Percentiles rank a stretch among this genome's conserved stretches.
These are phyloP conservation scores for Aureobasidium sp. DNA, from an alignment of 2,329 filamentous ascomycete genomes.

Conservation along the genomic window DNA sequence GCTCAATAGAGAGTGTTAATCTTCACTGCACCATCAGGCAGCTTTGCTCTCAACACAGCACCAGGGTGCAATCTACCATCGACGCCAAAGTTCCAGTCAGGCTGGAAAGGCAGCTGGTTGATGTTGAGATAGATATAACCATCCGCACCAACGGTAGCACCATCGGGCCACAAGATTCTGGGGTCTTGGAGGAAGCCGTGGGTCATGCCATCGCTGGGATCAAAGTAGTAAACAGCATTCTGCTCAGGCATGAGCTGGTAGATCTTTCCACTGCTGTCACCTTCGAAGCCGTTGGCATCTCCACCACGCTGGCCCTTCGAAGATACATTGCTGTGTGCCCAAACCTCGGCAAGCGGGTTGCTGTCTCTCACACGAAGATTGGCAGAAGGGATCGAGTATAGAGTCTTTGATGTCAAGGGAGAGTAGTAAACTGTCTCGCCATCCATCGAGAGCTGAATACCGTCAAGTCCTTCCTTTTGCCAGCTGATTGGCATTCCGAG, in stretches of 20 bases:
- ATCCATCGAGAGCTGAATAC: slow-evolving; percentile 37
- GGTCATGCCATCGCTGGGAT: slow-evolving; percentile 29
- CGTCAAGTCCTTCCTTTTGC: slow-evolving; percentile 30
- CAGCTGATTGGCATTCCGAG: slow-evolving; percentile 19
- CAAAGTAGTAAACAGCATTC: slow-evolving; percentile 38
- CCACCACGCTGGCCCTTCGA: slow-evolving; percentile 38
- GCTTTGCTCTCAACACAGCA: slow-evolving; percentile 35
- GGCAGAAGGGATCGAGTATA: slow-evolving; percentile 25
- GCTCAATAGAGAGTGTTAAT: slow-evolving; percentile 17
- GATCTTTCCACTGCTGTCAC: slow-evolving; percentile 34
- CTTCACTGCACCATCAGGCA: slow-evolving; percentile 34
- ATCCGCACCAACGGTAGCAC: slow-evolving; percentile 33
- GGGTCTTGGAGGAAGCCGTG: slow-evolving; percentile 33
- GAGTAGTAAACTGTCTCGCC: slow-evolving; percentile 37
- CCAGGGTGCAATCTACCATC: slow-evolving; percentile 36
- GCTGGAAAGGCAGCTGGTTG: slow-evolving; percentile 41
- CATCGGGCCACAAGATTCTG: slow-evolving; percentile 37
- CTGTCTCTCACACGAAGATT: slow-evolving; percentile 25
- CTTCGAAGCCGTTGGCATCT: slow-evolving; percentile 38
- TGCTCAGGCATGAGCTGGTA: slow-evolving; percentile 40
- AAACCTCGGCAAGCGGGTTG: slow-evolving; percentile 29
- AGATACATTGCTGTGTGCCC: slow-evolving; percentile 37
- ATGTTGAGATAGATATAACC: slow-evolving; percentile 42
- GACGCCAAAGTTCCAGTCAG: slow-evolving; percentile 38
- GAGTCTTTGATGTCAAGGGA: slow-evolving; percentile 30